A percentile compares a stretch with the other conserved stretches of the same genome.
phyloP scores from a whole-genome alignment of 2,329 filamentous ascomycete genomes.

The Blastomyces parvus region DNA sequence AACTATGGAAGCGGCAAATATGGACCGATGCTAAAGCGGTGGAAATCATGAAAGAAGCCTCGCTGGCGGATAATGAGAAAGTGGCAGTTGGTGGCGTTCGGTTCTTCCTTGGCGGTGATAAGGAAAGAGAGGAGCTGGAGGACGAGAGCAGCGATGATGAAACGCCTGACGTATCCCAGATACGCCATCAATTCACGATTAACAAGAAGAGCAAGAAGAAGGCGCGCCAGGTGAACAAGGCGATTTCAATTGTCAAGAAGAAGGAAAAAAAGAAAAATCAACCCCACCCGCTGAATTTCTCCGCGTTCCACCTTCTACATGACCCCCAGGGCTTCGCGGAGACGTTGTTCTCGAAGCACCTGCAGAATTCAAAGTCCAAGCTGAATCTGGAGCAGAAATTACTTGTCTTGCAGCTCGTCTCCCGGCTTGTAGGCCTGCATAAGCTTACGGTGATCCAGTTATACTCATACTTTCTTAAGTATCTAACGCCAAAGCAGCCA shows the following conservation, averaged over 20 bases:
- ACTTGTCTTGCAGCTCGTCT: slow-evolving; percentile 81
- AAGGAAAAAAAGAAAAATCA: slow-evolving; percentile 80
- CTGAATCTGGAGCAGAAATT: slow-evolving; percentile 82
- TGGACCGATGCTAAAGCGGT: slow-evolving; percentile 93
- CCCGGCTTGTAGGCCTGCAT: slow-evolving; percentile 82
- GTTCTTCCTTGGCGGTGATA: slow-evolving; percentile 93
- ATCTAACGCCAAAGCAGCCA: slow-evolving; percentile 75
- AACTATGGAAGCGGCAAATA: slow-evolving; percentile 92
- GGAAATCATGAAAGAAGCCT: slow-evolving; percentile 96
- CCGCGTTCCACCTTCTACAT: slow-evolving; percentile 83
- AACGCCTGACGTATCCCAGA: slow-evolving; percentile 63
- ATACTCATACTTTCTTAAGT: slow-evolving; percentile 95
- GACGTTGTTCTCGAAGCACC: slow-evolving; percentile 76
- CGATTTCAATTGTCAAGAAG: slow-evolving; percentile 70
- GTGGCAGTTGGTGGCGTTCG: slow-evolving; percentile 77
- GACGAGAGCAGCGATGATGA: slow-evolving; percentile 79
- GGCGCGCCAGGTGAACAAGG: slow-evolving; percentile 66
- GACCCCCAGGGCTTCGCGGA: slow-evolving; percentile 94
- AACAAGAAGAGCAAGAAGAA: slow-evolving; percentile 97
- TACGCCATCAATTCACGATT: slow-evolving; percentile 78
- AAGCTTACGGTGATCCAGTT: slow-evolving; percentile 81
- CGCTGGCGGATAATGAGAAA: slow-evolving; percentile 83
- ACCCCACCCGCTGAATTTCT: slow-evolving; percentile 88
- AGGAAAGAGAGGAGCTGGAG: slow-evolving; percentile 85
- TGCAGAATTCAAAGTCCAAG: slow-evolving; percentile 77